Base-by-base conservation (phyloP, 1,284 basidiomycete species). In the Trametes versicolor region DNA sequence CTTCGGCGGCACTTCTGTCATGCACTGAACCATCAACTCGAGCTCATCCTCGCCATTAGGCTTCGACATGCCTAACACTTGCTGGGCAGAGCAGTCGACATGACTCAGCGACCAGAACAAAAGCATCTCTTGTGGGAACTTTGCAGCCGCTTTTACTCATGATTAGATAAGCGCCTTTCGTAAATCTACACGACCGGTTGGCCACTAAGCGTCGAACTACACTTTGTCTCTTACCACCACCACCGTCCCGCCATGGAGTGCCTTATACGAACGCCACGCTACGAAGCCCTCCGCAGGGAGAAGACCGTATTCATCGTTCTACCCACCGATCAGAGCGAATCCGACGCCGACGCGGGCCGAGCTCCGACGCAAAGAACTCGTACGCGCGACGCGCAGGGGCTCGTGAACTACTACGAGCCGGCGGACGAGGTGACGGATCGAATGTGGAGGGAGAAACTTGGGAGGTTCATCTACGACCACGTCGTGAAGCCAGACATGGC, bases 401-500 rank as follows among this genome's bases (percentile, higher is more conserved):
- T 54, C 1, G 67, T 74, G 27, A 67, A 71, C 32, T 69, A 69
- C 61, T 74, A 65, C 39, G 70, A 70, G 27, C 56, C 58, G 23
- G 70, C 68, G 2, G 55, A 58, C 15, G 57, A 57, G 21, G 47
- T 41, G 8, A 59, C 45, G 0, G 61, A 67, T 13, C 34, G 53
- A 8, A 9, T 57, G 17, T 74, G 70, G 73, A 71, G 69, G 67
- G 50, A 47, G 48, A 73, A 67, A 52, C 54, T 77, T 25, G 76
- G 76, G 10, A 57, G 62, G 19, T 68, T 65, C 23, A 36, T 76
- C 17, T 71, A 71, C 10, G 50, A 63, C 10, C 19, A 65, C 17
- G 67, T 76, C 17, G 64, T 77, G 37, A 63, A 65, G 53, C 50
- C 60, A 27, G 72, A 71, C 3, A 54, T 71, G 47, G 34, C 34